A percentile compares a stretch with the other conserved stretches of the same genome.
These are phyloP conservation scores for Pseudocercospora cruenta DNA, from an alignment of 2,329 filamentous ascomycete genomes.

Conservation along the genomic window DNA sequence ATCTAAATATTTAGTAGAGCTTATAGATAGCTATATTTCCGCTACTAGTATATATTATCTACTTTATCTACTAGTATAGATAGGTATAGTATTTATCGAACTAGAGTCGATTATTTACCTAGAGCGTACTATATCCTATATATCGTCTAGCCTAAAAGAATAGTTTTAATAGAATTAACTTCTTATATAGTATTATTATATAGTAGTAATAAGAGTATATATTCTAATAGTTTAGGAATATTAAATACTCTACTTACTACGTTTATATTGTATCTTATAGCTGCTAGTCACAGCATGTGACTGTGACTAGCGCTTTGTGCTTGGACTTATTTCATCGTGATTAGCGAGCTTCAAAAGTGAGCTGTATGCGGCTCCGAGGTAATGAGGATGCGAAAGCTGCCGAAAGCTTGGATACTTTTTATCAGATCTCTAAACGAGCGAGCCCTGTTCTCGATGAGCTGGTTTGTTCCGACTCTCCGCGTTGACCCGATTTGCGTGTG, in stretches of 20 bases:
- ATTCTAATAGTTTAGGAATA: conserved; percentile 27
- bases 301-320: too few relatives aligned
- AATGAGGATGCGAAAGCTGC: background rate
- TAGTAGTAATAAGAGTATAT: conserved; percentile 26
- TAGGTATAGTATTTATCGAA: conserved; percentile 26
- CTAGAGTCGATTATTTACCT: conserved; percentile 18
- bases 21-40: conserved; percentile 23
- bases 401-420: conserved; percentile 1
- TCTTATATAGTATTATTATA: conserved; percentile 24
- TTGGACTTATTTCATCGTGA: too few relatives aligned
- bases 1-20: conserved; percentile 29
- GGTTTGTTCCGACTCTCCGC: background rate
- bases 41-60: conserved; percentile 15
- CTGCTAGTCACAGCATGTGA: background rate
- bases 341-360: too few relatives aligned
- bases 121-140: conserved; percentile 27
- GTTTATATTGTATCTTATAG: conserved; percentile 3
- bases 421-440: background rate
- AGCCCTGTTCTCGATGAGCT: background rate
- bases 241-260: conserved; percentile 22
- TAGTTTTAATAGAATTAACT: conserved; percentile 22
- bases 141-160: conserved; percentile 22
- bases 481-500: background rate
- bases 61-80: conserved; percentile 16
- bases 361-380: too few relatives aligned